Conservation (phyloP, 345 rosid genomes). For the Fremontodendron californicum region DNA sequence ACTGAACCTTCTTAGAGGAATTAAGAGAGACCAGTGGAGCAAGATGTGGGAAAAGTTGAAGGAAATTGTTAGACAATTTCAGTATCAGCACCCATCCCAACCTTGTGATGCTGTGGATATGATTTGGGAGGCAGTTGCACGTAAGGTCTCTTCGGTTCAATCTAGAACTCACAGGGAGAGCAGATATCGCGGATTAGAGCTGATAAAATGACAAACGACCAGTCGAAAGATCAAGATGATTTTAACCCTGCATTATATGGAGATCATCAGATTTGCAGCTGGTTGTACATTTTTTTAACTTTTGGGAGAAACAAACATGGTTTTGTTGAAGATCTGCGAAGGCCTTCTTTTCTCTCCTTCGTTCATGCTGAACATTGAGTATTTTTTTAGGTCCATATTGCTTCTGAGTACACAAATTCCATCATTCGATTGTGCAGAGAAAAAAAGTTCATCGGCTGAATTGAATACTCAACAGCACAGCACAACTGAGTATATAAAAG, state of each 20-base stretch:
- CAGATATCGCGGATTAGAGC: conserved; percentile 46
- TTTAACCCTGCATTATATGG: not conserved
- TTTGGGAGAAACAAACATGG: not conserved
- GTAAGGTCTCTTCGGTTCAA: conserved; percentile 43
- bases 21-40: conserved; percentile 54
- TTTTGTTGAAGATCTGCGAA: conserved; percentile 7
- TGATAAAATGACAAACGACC: not conserved
- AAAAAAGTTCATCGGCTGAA: not conserved
- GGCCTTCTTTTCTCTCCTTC: not conserved
- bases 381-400: not conserved
- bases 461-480: not conserved
- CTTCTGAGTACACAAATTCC: not conserved
- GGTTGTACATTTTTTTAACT: not conserved
- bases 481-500: not conserved
- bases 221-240: not conserved
- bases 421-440: not conserved
- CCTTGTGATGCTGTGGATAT: too few species aligned
- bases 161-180: conserved; percentile 45
- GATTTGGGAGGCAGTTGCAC: conserved; percentile 75
- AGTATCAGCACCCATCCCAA: conserved; percentile 69
- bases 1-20: conserved; percentile 57
- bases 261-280: not conserved
- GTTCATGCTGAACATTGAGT: not conserved
- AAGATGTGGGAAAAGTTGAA: conserved; percentile 68
- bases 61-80: conserved; percentile 48